Conservation (phyloP, 1,284 basidiomycete genomes). For the Anthracocystis setariae region DNA sequence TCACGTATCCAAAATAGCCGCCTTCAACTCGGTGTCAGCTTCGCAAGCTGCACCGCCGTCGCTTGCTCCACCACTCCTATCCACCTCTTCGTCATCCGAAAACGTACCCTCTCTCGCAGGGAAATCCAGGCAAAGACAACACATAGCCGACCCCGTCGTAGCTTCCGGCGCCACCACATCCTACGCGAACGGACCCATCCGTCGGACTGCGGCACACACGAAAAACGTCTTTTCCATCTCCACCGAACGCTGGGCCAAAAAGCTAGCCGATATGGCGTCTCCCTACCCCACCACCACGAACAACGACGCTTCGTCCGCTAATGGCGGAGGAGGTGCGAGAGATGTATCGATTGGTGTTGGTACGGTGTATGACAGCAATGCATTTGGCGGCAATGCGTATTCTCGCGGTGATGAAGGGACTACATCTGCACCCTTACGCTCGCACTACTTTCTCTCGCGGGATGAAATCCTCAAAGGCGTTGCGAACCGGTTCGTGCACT, state of each 20-base stretch:
- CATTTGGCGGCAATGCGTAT: slow-evolving; percentile 23
- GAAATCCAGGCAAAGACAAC: slow-evolving; percentile 23
- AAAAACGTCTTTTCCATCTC: slow-evolving; percentile 52
- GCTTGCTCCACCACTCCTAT: slow-evolving; percentile 19
- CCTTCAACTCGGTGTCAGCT: slow-evolving; percentile 32
- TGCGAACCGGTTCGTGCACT: slow-evolving; percentile 66
- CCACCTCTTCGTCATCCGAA: slow-evolving; percentile 2
- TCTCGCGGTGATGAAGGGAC: slow-evolving; percentile 13
- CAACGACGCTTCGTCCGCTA: background rate
- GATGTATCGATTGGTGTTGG: slow-evolving; percentile 39
- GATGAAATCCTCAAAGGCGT: slow-evolving; percentile 65
- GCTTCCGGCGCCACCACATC: slow-evolving; percentile 29
- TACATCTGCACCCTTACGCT: slow-evolving; percentile 20
- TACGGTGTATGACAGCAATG: slow-evolving; percentile 32
- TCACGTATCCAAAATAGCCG: slow-evolving; percentile 29
- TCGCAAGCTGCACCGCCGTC: slow-evolving; percentile 37
- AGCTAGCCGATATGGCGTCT: slow-evolving; percentile 33
- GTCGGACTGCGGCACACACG: slow-evolving; percentile 34
- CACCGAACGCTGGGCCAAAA: slow-evolving; percentile 43
- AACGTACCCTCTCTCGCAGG: background rate
- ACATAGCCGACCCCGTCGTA: slow-evolving; percentile 40
- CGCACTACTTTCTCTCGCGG: slow-evolving; percentile 60
- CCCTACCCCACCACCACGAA: slow-evolving; percentile 16
- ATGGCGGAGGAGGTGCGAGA: slow-evolving; percentile 8
- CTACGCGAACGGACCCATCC: slow-evolving; percentile 18